Evolutionary conservation across 2,329 filamentous ascomycete species (phyloP).

Genomic region (Exserohilum turcica): DNA sequence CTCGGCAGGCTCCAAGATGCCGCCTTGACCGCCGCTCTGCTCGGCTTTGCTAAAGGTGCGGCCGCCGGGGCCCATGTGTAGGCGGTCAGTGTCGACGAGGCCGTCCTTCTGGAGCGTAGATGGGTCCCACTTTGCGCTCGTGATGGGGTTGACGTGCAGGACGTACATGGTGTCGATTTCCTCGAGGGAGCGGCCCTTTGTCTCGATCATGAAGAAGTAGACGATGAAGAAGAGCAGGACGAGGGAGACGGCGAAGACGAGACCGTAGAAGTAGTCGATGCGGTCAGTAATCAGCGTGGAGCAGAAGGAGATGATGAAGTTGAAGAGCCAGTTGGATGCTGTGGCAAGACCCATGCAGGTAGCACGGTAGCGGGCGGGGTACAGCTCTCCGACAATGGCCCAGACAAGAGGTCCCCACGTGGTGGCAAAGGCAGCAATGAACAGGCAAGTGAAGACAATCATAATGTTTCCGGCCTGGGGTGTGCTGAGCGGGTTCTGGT

Average conservation of each 20-base stretch:
- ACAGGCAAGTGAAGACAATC: slow-evolving; percentile 72
- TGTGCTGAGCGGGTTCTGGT: slow-evolving; percentile 40
- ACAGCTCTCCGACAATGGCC: slow-evolving; percentile 71
- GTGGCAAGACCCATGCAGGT: slow-evolving; percentile 52
- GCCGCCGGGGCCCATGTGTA: slow-evolving; percentile 40
- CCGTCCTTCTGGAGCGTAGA: slow-evolving; percentile 38
- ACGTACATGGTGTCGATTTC: slow-evolving; percentile 78
- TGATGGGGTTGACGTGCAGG: slow-evolving; percentile 66
- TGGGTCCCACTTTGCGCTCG: slow-evolving; percentile 60
- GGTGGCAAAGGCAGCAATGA: slow-evolving; percentile 69
- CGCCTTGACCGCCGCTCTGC: slow-evolving; percentile 26
- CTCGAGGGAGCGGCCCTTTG: slow-evolving; percentile 74
- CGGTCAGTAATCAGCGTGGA: slow-evolving; percentile 75
- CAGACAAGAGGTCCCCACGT: slow-evolving; percentile 75
- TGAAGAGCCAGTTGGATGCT: slow-evolving; percentile 54
- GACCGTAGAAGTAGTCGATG: slow-evolving; percentile 75
- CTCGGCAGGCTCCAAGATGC: slow-evolving; percentile 32
- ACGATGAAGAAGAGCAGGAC: slow-evolving; percentile 67
- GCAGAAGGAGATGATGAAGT: slow-evolving; percentile 66
- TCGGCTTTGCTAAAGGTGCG: slow-evolving; percentile 43
- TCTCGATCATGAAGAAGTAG: slow-evolving; percentile 80
- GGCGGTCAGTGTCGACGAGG: slow-evolving; percentile 39
- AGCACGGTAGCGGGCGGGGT: slow-evolving; percentile 62
- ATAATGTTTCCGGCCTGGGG: slow-evolving; percentile 61
- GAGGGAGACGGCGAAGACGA: slow-evolving; percentile 74